phyloP scores from a whole-genome alignment of 768 basidiomycete species.

The Phanerochaete sordida region DNA sequence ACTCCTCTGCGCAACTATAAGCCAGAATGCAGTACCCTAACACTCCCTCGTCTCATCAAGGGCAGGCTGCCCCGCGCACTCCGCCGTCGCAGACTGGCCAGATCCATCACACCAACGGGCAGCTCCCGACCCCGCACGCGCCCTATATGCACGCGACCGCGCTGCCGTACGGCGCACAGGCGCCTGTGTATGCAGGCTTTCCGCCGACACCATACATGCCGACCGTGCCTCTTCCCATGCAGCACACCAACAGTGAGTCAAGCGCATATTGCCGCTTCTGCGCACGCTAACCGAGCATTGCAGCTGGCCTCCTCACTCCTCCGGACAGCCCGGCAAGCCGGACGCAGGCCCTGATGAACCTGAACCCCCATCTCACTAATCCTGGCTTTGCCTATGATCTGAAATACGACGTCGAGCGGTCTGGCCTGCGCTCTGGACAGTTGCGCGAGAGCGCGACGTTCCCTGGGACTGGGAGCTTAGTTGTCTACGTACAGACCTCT shows the following conservation, averaged over 20 bases:
- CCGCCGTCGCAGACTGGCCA: slow-evolving; percentile 4
- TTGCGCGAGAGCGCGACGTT: slow-evolving; percentile 7
- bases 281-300: neutral
- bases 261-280: neutral
- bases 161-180: slow-evolving; percentile 15
- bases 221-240: neutral
- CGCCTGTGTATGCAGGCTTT: slow-evolving; percentile 2
- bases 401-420: neutral
- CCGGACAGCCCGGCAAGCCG: neutral
- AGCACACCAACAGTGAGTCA: neutral
- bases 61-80: neutral
- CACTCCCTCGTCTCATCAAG: slow-evolving; percentile 1
- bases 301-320: slow-evolving; percentile 7
- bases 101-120: neutral
- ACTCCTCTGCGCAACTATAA: neutral
- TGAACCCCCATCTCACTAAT: neutral
- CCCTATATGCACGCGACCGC: slow-evolving; percentile 14
- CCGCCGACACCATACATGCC: slow-evolving; percentile 9
- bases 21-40: neutral
- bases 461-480: slow-evolving; percentile 8
- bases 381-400: slow-evolving; percentile 10
- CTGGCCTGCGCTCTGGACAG: neutral
- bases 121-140: slow-evolving; percentile 13
- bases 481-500: slow-evolving; percentile 4
- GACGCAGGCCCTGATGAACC: neutral